Base-by-base conservation (phyloP, 2,329 filamentous ascomycete genomes). In the Endoconidiophora laricicola region DNA sequence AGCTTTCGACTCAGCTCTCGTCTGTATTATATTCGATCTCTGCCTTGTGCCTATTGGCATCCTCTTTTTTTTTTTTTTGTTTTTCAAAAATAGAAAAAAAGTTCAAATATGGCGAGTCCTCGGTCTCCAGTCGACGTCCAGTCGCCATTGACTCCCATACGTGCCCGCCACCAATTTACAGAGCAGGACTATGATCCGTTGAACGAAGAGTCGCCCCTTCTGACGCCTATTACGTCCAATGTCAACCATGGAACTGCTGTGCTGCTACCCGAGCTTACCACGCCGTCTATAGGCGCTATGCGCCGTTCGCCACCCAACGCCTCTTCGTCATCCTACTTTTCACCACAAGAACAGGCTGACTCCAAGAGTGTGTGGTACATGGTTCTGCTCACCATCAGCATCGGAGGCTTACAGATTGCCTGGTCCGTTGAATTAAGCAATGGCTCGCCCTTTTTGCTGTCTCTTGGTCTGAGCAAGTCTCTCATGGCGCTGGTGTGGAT, bases 401-500 rank as follows among this genome's bases (percentile, higher is more conserved):
- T 94, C 57, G 86, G 86, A 54, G 90, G 86, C 22, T 69, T 96
- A 55, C 90, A 96, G 66, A 83, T 96, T 57, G 87, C 90, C 24
- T 96, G 90, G 90, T 88, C 88, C 1, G 87, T 94, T 40, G 90
- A 96, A 64, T 72, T 94, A 40, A 94, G 87, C 49, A 90, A 94
- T 68, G 88, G 88, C 58, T 94, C 90, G 48, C 84, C 85, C 4
- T 91, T 83, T 60, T 68, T 91, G 39, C 68, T 90, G 39, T 87
- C 84, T 1, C 74, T 91, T 26, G 85, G 85, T 9, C 72, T 91
- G 64, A 86, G 79, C 71, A 88, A 90, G 67, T 82, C 83, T 37
- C 66, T 88, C 41, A 82, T 90, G 70, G 83, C 85, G 16, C 71
- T 88, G 56, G 84, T 90, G 36, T 91, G 85, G 85, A 85, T 88